Evolutionary conservation across 1,284 basidiomycete genomes (phyloP), one percentile per base, ranked within the genome.

Genomic region (Coniferiporia weirii): DNA sequence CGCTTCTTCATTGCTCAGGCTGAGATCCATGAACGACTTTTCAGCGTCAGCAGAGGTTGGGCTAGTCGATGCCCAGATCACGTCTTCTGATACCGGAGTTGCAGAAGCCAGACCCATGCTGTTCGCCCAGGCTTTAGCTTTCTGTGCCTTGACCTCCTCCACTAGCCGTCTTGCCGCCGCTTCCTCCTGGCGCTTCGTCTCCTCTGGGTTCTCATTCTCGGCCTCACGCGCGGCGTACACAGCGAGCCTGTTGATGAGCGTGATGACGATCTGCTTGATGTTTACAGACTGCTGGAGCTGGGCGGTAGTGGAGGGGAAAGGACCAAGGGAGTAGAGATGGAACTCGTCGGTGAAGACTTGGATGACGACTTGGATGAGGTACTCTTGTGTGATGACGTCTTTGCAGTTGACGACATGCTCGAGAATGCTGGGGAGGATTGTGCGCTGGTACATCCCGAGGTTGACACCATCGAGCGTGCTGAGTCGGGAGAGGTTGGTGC

Each of bases 351-450:
- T n/a, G n/a, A n/a, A n/a, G n/a, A n/a, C n/a, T n/a, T n/a, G n/a
- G n/a, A n/a, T n/a, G 62, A 98, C 93, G 4, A 97, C 95, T 72
- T 98, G 95, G 95, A 98, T 98, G 45, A 98, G 74, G 72, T 98
- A 98, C 69, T 98, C 95, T 71, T 98, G 95, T 0, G 95, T 95
- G 62, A 98, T 97, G 54, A 95, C 90, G 69, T 98, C 95, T 71
- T 95, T 95, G 76, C 95, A 98, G 68, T 89, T 95, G 64, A 98
- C 94, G 51, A 98, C 90, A 72, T 98, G 95, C 73, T 98, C 93
- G 52, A 98, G 74, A 57, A 98, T 85, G 61, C 89, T 90, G 0
- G 93, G 95, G 5, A 98, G 80, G 62, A 97, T 98, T 43, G 72
- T 84, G 50, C 72, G n/a, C n/a, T n/a, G n/a, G n/a, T n/a, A n/a